Evolutionary conservation across 2,329 filamentous ascomycete genomes (phyloP).

Genomic region (Cladosporium halotolerans): DNA sequence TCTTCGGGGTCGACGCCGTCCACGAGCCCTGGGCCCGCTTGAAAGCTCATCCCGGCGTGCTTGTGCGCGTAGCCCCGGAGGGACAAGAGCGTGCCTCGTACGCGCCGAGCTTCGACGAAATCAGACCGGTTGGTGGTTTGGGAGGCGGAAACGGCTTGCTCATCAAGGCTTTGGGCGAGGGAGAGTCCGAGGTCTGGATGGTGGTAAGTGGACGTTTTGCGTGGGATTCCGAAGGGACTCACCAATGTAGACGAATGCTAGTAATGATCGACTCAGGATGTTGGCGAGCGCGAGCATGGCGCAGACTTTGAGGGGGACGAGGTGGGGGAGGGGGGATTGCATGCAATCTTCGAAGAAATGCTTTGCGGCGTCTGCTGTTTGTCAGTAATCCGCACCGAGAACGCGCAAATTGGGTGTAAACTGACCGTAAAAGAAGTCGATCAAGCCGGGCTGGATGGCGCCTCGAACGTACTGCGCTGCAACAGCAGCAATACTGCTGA

Average conservation of each 20-base stretch:
- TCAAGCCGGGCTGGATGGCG: not conserved
- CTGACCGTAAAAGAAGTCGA: slow-evolving; percentile 8
- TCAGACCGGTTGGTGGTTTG: not conserved
- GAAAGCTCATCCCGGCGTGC: not conserved
- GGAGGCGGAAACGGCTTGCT: not conserved
- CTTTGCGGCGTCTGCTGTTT: slow-evolving; percentile 1
- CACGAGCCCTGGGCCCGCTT: too few relatives aligned
- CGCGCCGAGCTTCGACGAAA: slow-evolving; percentile 1
- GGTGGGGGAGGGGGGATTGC: not conserved
- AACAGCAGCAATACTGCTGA: slow-evolving; percentile 4
- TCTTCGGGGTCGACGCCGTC: too few relatives aligned
- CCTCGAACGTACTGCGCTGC: slow-evolving; percentile 3
- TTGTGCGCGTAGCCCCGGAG: slow-evolving; percentile 2
- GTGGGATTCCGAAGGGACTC: not conserved
- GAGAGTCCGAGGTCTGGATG: slow-evolving; percentile 1
- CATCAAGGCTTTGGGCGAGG: not conserved
- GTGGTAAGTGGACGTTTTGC: too few relatives aligned
- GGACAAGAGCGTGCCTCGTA: not conserved
- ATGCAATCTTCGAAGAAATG: slow-evolving; percentile 10
- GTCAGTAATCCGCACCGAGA: not conserved
- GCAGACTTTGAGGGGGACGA: slow-evolving; percentile 4
- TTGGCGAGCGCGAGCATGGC: slow-evolving; percentile 5
- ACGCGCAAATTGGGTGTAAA: not conserved
- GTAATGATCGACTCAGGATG: slow-evolving; percentile 3
- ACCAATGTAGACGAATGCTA: slow-evolving; percentile 9